Percentiles rank a stretch among this genome's conserved stretches.
Evolutionary conservation across 2,329 filamentous ascomycete genomes (phyloP).

Genomic region (Pseudocercospora eumusae): DNA sequence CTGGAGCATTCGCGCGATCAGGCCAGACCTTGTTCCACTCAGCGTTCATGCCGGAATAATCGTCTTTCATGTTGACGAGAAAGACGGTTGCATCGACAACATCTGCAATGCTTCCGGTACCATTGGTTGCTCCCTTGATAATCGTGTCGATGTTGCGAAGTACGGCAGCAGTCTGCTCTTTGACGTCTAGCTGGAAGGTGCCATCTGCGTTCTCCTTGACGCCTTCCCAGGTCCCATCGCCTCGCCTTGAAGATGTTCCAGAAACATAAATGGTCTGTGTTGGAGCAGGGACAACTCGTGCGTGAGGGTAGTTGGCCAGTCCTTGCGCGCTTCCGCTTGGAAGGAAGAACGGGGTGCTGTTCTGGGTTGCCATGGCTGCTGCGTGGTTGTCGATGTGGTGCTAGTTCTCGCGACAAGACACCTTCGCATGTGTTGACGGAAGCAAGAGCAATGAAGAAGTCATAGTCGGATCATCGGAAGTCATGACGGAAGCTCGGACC

Average conservation of each 20-base stretch:
- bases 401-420: background rate
- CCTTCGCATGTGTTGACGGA: background rate
- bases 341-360: constrained; percentile 17
- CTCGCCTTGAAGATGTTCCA: constrained; percentile 23
- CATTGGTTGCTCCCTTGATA: constrained; percentile 20
- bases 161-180: constrained; percentile 23
- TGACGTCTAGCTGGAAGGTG: constrained; percentile 15
- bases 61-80: constrained; percentile 45
- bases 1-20: constrained; percentile 43
- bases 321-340: constrained; percentile 22
- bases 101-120: constrained; percentile 21
- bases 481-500: background rate
- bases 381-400: too few relatives aligned
- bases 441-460: background rate
- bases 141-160: constrained; percentile 24
- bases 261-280: constrained; percentile 26
- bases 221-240: constrained; percentile 23
- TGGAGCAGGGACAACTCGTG: constrained; percentile 11
- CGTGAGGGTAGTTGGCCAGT: constrained; percentile 24
- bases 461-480: background rate
- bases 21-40: constrained; percentile 51
- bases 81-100: constrained; percentile 42
- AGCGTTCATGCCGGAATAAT: constrained; percentile 51
- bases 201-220: constrained; percentile 17
- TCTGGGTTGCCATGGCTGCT: constrained; percentile 8